Evolutionary conservation across 495 filamentous ascomycete genomes (phyloP).

Genomic region (Trichodelitschia bisporula): DNA sequence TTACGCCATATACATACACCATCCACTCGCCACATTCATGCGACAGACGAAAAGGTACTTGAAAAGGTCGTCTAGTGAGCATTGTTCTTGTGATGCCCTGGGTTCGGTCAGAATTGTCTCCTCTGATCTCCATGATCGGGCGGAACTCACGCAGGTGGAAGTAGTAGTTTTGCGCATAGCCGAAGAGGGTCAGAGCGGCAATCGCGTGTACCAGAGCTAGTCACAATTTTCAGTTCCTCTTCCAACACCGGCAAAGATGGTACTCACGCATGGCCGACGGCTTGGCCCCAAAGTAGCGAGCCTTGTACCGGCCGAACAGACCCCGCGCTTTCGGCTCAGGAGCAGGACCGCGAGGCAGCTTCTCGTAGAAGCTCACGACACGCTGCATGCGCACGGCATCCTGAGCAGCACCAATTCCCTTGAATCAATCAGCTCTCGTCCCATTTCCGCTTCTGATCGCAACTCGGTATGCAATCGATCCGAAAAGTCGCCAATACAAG

Average conservation of each 20-base stretch:
- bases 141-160: constrained; percentile 80
- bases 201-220: constrained; percentile 74
- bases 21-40: too few species aligned
- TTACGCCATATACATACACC: too few species aligned
- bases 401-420: constrained; percentile 78
- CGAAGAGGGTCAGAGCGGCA: constrained; percentile 42
- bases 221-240: background rate
- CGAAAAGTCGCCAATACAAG: background rate
- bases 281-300: constrained; percentile 87
- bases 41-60: too few species aligned
- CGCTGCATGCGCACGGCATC: constrained; percentile 92
- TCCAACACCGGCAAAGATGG: background rate
- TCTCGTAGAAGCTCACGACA: constrained; percentile 94
- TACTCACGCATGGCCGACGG: constrained; percentile 63
- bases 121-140: background rate
- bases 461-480: background rate
- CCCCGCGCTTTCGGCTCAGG: constrained; percentile 59
- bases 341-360: constrained; percentile 72
- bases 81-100: constrained; percentile 99
- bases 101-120: constrained; percentile 11
- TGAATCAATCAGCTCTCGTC: constrained; percentile 14
- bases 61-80: constrained; percentile 73
- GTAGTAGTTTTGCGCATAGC: constrained; percentile 96
- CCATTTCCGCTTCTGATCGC: background rate
- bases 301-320: constrained; percentile 66